phyloP scores from a whole-genome alignment of 1,139 yeast genomes.

The Debaryomyces psychrophilus region DNA sequence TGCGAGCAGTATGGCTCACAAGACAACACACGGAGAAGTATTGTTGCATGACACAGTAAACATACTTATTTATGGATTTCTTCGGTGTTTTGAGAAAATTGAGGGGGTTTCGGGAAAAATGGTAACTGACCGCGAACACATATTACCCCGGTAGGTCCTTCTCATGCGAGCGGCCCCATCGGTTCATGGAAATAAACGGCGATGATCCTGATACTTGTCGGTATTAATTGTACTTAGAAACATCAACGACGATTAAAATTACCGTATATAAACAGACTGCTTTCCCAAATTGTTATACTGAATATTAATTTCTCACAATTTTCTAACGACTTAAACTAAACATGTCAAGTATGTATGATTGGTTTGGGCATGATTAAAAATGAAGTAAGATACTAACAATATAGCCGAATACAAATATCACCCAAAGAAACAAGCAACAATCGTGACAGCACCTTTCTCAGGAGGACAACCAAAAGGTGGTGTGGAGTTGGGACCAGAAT shows the following conservation, averaged over 20 bases:
- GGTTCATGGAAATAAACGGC: conserved; percentile 4
- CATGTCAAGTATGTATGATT: conserved; percentile 5
- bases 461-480: conserved; percentile 98
- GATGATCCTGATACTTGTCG: conserved; percentile 1
- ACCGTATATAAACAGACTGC: neutral
- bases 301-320: neutral
- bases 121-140: conserved; percentile 1
- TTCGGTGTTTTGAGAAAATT: neutral
- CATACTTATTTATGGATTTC: neutral
- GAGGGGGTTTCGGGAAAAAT: neutral
- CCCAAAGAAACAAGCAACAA: conserved; percentile 56
- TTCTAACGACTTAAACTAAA: neutral
- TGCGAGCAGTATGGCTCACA: neutral
- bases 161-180: neutral
- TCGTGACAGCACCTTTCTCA: conserved; percentile 85
- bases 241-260: neutral
- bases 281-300: neutral
- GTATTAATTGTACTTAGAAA: conserved; percentile 5
- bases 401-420: conserved; percentile 51
- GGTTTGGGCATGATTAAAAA: neutral
- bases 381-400: conserved; percentile 11
- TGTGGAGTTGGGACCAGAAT: conserved; percentile 92
- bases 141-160: neutral
- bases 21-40: neutral
- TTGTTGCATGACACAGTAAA: neutral